Evolutionary conservation across 148 eudicot genomes (phyloP), one percentile per base, ranked within the genome.

Genomic region (Mesembryanthemum crystallinum): DNA sequence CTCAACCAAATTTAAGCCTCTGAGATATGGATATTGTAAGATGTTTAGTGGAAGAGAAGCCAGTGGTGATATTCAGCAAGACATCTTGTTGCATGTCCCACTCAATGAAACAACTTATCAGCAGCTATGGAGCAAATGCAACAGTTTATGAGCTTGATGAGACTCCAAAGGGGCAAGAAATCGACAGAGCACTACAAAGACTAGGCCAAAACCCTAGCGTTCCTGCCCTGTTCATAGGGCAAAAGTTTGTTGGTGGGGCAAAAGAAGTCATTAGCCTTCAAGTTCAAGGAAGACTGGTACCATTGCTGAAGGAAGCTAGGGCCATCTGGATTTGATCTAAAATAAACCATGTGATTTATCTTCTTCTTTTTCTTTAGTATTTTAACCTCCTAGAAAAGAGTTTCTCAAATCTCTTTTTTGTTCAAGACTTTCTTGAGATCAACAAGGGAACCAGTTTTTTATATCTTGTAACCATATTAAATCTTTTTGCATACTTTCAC

Each of bases 241-340:
- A 79, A 29, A 75, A 37, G 63, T 57, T 58, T 43, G 73, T 82
- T 43, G 84, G 78, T 11, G 76, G 78, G 28, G 81, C 78, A 21
- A 77, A 74, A 52, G 76, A 82, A 67, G 64, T 82, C 32, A 74
- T 82, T 49, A 82, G 85, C 79, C 75, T 74, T 64, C 85, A 82
- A 70, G 71, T 82, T 29, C 67, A 73, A 43, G 65, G 80, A 4
- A 49, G 65, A 7, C 57, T 64, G 21, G 76, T 72, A 27, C 76
- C 76, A 37, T 51, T 78, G 27, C 75, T 78, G 25, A 73, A 30
- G 28, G 66, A 73, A 73, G 76, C 81, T 14, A 73, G 67, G 32
- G 81, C 81, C 55, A 63, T 78, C 8, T 72, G 81, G 76, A 55
- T 64, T 21, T 78, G 71, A 77, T 23, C 15, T 37, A 24, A 45